Percentiles rank a stretch among this genome's conserved stretches.
phyloP scores from a whole-genome alignment of 2,329 filamentous ascomycete species.

The Aureobasidium namibiae region DNA sequence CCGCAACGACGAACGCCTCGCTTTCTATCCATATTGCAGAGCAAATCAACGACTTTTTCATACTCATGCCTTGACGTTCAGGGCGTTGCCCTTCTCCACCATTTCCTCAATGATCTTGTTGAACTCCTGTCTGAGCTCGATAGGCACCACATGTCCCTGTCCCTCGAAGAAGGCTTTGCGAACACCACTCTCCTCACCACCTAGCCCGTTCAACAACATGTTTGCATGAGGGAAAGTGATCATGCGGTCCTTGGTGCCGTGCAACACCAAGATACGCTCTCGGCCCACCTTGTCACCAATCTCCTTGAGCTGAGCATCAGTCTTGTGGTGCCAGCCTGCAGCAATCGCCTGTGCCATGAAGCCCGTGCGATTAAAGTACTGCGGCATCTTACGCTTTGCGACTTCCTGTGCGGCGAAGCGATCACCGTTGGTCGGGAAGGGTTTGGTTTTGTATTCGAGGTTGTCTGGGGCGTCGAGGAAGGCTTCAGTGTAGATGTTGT shows the following conservation, averaged over 20 bases:
- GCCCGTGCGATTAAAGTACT: slow-evolving; percentile 55
- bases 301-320: slow-evolving; percentile 52
- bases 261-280: slow-evolving; percentile 66
- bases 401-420: slow-evolving; percentile 75
- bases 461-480: slow-evolving; percentile 59
- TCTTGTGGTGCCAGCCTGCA: slow-evolving; percentile 73
- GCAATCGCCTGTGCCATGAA: slow-evolving; percentile 73
- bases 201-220: slow-evolving; percentile 59
- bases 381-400: slow-evolving; percentile 55
- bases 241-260: slow-evolving; percentile 72
- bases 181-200: slow-evolving; percentile 44
- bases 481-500: slow-evolving; percentile 54
- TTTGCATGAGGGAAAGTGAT: slow-evolving; percentile 62
- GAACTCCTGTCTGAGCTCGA: slow-evolving; percentile 64
- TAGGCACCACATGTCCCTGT: slow-evolving; percentile 65
- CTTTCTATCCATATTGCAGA: slow-evolving; percentile 10
- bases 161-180: slow-evolving; percentile 57
- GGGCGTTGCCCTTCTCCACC: slow-evolving; percentile 40
- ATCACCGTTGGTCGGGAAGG: slow-evolving; percentile 69
- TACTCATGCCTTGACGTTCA: slow-evolving; percentile 30
- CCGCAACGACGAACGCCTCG: not conserved
- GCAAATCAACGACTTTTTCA: not conserved
- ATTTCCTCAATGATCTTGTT: slow-evolving; percentile 55
- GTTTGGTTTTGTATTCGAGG: slow-evolving; percentile 32
- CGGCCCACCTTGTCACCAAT: slow-evolving; percentile 63